Evolutionary conservation across 176 grass and related monocot species (phyloP).

Genomic region (Triticum dicoccoides): DNA sequence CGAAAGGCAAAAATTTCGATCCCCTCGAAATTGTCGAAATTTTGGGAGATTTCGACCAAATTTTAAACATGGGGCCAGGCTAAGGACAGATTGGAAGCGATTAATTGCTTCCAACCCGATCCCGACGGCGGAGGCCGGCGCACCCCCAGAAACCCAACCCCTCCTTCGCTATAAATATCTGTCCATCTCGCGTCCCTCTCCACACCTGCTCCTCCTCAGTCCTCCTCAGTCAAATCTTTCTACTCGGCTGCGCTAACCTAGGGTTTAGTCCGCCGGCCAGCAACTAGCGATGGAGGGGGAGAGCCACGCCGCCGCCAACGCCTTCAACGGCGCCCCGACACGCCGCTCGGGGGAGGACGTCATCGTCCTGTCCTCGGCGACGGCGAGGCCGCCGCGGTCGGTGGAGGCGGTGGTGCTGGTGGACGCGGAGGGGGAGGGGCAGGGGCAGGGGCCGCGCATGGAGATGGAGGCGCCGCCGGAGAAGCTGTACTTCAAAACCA

Average conservation of each 20-base stretch:
- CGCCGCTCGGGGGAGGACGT: slow-evolving; percentile 26
- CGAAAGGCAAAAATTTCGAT: too few relatives aligned
- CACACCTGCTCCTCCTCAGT: background rate
- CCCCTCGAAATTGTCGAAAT: too few relatives aligned
- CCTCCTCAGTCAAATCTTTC: background rate
- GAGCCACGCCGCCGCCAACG: background rate
- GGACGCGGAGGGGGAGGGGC: background rate
- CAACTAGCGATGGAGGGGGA: slow-evolving; percentile 9
- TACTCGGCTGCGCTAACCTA: background rate
- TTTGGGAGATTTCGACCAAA: too few relatives aligned
- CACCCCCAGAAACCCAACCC: background rate
- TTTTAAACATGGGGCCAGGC: too few relatives aligned
- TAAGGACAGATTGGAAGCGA: background rate
- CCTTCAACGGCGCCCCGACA: background rate
- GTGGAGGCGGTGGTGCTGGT: background rate
- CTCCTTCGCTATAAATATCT: background rate
- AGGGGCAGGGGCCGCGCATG: background rate
- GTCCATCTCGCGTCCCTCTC: background rate
- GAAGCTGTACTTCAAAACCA: slow-evolving; percentile 53
- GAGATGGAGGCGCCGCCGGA: slow-evolving; percentile 4
- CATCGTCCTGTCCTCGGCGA: slow-evolving; percentile 32
- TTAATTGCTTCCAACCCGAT: background rate
- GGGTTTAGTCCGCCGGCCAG: background rate
- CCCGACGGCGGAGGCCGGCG: background rate
- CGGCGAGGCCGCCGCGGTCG: background rate